These are phyloP conservation scores for Mediolabrus comicus DNA, from an alignment of 108 stramenopile genomes.

Conservation along the genomic window DNA sequence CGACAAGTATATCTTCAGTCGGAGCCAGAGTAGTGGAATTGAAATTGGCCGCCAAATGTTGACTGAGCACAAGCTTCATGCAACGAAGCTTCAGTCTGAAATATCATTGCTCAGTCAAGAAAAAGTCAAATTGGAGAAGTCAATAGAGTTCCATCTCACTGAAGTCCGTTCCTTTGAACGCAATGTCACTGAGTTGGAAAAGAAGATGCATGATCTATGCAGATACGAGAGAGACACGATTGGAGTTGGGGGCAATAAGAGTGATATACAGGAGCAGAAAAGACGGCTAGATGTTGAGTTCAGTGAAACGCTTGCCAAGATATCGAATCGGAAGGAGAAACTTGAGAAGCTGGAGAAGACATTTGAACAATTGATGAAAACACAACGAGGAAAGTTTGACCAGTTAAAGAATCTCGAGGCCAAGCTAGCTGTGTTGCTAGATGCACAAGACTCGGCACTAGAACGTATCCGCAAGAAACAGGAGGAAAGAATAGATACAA, in stretches of 20 bases:
- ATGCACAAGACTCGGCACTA: constrained; percentile 86
- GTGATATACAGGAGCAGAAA: constrained; percentile 77
- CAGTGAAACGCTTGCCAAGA: constrained; percentile 77
- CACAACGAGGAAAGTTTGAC: constrained; percentile 76
- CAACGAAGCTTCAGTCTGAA: constrained; percentile 84
- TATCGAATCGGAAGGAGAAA: constrained; percentile 76
- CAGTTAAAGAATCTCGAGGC: constrained; percentile 78
- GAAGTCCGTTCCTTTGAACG: constrained; percentile 82
- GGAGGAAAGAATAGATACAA: constrained; percentile 45
- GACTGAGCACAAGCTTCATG: constrained; percentile 88
- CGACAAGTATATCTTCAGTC: constrained; percentile 83
- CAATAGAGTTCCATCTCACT: constrained; percentile 65
- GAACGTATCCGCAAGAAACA: constrained; percentile 70
- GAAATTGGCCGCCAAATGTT: constrained; percentile 90
- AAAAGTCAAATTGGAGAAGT: constrained; percentile 78
- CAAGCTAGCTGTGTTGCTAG: constrained; percentile 87
- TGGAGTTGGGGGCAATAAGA: constrained; percentile 52
- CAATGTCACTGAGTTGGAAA: constrained; percentile 70
- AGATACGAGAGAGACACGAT: constrained; percentile 69
- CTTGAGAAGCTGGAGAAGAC: constrained; percentile 64
- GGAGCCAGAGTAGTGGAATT: constrained; percentile 82
- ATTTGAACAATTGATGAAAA: constrained; percentile 61
- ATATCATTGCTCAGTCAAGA: constrained; percentile 80
- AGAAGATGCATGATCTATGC: constrained; percentile 81
- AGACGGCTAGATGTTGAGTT: constrained; percentile 83